These are phyloP conservation scores for Kluyveromyces nonfermentans DNA, from an alignment of 805 yeast genomes.

Conservation along the genomic window DNA sequence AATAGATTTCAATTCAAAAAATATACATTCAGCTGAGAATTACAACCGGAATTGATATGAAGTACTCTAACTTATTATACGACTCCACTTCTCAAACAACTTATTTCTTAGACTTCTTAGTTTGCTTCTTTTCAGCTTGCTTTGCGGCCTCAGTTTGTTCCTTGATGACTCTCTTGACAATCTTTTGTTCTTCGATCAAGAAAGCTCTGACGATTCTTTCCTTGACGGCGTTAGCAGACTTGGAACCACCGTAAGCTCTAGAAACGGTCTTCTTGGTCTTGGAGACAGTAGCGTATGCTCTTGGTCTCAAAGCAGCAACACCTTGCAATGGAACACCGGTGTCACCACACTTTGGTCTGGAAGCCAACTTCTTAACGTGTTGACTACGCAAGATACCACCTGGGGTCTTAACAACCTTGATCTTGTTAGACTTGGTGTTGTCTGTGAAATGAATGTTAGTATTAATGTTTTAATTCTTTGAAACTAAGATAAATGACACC, in stretches of 20 bases:
- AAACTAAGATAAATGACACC: no score
- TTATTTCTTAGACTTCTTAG: conserved; percentile 25
- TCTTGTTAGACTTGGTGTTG: conserved; percentile 99
- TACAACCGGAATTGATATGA: neutral
- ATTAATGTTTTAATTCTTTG: neutral
- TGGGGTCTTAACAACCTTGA: conserved; percentile 99
- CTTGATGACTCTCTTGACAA: conserved; percentile 98
- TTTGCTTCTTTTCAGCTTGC: conserved; percentile 41
- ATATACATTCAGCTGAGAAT: neutral
- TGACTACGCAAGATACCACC: conserved; percentile 99
- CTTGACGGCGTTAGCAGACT: conserved; percentile 98
- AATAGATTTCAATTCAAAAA: neutral
- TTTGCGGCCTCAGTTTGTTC: conserved; percentile 87
- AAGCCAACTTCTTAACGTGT: conserved; percentile 87
- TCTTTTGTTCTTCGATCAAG: conserved; percentile 99
- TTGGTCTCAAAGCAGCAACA: conserved; percentile 94
- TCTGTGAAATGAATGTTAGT: conserved; percentile 35
- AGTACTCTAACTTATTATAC: neutral
- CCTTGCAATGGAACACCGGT: conserved; percentile 77
- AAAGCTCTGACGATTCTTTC: conserved; percentile 99
- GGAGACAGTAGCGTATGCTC: conserved; percentile 90
- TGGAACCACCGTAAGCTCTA: conserved; percentile 99
- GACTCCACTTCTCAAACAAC: neutral
- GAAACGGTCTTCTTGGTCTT: conserved; percentile 97
- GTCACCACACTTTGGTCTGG: conserved; percentile 87